Evolutionary conservation across 768 basidiomycete genomes (phyloP).

Genomic region (Leccinum barrowsii): DNA sequence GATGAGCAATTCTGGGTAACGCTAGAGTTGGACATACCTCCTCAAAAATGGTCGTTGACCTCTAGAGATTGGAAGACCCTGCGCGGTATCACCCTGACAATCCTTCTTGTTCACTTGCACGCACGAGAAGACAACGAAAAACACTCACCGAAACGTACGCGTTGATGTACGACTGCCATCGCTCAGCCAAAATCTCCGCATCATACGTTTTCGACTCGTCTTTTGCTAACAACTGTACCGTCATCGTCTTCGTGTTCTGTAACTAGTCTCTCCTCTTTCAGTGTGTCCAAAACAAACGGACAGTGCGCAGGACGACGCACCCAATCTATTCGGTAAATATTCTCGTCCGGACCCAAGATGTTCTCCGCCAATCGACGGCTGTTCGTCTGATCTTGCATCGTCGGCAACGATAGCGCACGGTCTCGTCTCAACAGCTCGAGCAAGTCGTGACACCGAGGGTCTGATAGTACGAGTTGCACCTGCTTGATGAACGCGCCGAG

Average conservation of each 20-base stretch:
- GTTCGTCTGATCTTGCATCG: conserved; percentile 69
- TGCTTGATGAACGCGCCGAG: conserved; percentile 88
- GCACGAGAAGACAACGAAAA: neutral
- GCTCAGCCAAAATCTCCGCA: conserved; percentile 67
- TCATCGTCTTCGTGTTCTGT: conserved; percentile 61
- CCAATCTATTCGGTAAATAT: conserved; percentile 80
- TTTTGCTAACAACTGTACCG: conserved; percentile 74
- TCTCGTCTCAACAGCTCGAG: conserved; percentile 70
- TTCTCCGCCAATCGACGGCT: conserved; percentile 66
- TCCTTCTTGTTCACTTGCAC: neutral
- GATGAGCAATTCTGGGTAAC: neutral
- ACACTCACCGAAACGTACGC: conserved; percentile 63
- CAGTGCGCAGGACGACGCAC: conserved; percentile 36
- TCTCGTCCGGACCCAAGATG: conserved; percentile 71
- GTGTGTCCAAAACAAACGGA: neutral
- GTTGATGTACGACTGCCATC: conserved; percentile 80
- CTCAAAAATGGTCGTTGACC: conserved; percentile 61
- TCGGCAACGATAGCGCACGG: conserved; percentile 52
- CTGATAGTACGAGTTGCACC: conserved; percentile 70
- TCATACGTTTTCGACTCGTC: conserved; percentile 76
- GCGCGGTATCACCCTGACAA: conserved; percentile 53
- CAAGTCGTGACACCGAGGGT: conserved; percentile 68
- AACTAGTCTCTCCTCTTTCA: conserved; percentile 40
- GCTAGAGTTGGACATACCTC: conserved; percentile 40
- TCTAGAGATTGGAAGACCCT: conserved; percentile 46